phyloP scores from a whole-genome alignment of 2,329 filamentous ascomycete species.

The Penicillium crustosum region DNA sequence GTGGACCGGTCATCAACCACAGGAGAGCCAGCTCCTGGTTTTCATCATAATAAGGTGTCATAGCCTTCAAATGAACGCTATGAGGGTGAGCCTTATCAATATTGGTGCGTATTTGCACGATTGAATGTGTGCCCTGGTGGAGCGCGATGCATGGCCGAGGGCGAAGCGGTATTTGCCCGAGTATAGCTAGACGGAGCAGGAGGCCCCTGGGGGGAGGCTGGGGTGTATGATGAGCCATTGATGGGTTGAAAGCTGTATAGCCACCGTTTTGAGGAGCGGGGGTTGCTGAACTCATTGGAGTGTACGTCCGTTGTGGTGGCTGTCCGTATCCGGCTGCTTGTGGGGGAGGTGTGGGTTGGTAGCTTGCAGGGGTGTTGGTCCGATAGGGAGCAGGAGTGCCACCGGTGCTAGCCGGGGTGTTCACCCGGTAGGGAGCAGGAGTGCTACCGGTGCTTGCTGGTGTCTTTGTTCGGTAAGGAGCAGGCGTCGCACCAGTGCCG shows the following conservation, averaged over 20 bases:
- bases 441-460: conserved; percentile 16
- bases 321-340: conserved; percentile 3
- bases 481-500: conserved; percentile 7
- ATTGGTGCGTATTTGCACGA: conserved; percentile 24
- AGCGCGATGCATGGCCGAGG: conserved; percentile 24
- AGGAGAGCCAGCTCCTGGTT: conserved; percentile 30
- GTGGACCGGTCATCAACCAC: conserved; percentile 25
- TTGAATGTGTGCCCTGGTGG: conserved; percentile 26
- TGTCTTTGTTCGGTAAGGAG: conserved; percentile 14
- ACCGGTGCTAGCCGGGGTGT: conserved; percentile 17
- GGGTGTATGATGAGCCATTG: conserved; percentile 12
- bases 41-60: conserved; percentile 19
- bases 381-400: conserved; percentile 10
- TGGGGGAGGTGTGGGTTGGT: conserved; percentile 12
- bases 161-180: conserved; percentile 22
- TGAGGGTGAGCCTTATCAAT: conserved; percentile 3
- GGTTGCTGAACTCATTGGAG: conserved; percentile 14
- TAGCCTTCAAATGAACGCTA: not conserved
- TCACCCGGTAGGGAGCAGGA: conserved; percentile 8
- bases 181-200: conserved; percentile 19
- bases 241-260: conserved; percentile 27
- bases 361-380: conserved; percentile 19
- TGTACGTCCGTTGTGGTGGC: conserved; percentile 14
- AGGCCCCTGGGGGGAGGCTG: conserved; percentile 6
- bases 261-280: conserved; percentile 14